Evolutionary conservation across 2,329 filamentous ascomycete species (phyloP), one percentile per base, ranked within the genome.

Genomic region (Scedosporium minutisporum): DNA sequence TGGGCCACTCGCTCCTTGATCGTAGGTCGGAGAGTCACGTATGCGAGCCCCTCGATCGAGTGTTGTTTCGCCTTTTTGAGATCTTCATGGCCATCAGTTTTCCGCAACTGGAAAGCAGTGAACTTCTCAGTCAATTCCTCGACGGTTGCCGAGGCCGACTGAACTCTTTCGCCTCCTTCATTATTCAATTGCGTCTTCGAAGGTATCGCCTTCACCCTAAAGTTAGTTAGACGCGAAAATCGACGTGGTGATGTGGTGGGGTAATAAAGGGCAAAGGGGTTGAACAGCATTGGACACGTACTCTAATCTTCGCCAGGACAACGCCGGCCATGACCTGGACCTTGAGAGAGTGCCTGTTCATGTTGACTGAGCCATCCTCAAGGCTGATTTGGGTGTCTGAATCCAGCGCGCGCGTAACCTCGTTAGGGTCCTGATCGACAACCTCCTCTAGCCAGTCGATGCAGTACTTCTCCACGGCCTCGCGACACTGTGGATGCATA

Each of bases 1-100:
- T 81, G 81, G 12, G 86, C 85, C 9, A 97, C 80, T 58, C 87
- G 83, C 72, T 97, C 91, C 73, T 96, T 96, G 63, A 97, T 85
- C 64, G 85, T 86, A 5, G 93, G 86, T 69, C 91, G 91, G 44
- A 97, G 82, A 9, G 93, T 96, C 4, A 92, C 88, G 72, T 96
- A 97, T 14, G 93, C 95, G 64, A 99, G 79, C 5, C 93, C 95
- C 75, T 99, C 95, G 62, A 97, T 85, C 1, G 90, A 88, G 70
- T 89, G 86, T 68, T 89, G 84, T 9, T 42, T 53, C n/a, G 57
- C 27, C 23, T 53, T 55, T 9, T 60, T 21, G 48, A 33, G 38
- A 48, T 63, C 27, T 27, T 58, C 53, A 18, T 58, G 25, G 55
- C 42, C 29, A 5, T 65, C 83, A 82, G 65, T 79, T 80, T 58